A percentile compares a stretch with the other conserved stretches of the same genome.
Conservation (phyloP, 352 stramenopile species). For the Phytophthora aleatoria region DNA sequence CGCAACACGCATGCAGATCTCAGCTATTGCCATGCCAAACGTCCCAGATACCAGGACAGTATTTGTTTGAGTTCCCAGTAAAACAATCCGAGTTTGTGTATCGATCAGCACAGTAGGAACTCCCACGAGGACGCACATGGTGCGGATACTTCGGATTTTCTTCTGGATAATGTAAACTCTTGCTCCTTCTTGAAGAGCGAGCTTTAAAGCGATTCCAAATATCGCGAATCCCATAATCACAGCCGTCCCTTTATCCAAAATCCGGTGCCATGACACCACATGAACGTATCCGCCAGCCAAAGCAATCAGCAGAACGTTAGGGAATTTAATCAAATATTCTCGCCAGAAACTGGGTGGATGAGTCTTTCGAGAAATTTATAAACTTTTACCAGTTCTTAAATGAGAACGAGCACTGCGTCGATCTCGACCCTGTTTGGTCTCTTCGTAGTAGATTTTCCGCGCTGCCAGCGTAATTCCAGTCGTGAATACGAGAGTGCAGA, state of each 20-base stretch:
- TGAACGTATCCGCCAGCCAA: too few relatives aligned
- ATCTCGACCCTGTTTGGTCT: too few relatives aligned
- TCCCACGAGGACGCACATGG: conserved; percentile 45
- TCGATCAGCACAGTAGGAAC: conserved; percentile 53
- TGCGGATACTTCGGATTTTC: conserved; percentile 36
- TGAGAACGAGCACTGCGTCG: too few relatives aligned
- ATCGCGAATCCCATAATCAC: conserved; percentile 26
- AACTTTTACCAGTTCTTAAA: too few relatives aligned
- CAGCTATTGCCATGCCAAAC: conserved; percentile 26
- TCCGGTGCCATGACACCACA: too few relatives aligned
- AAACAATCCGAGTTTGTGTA: conserved; percentile 47
- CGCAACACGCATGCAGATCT: conserved; percentile 27
- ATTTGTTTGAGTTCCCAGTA: conserved; percentile 38
- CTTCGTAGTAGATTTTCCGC: too few relatives aligned
- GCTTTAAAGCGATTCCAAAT: conserved; percentile 35
- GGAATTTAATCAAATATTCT: too few relatives aligned
- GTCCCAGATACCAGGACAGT: conserved; percentile 12
- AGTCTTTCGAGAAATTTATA: too few relatives aligned
- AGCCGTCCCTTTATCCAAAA: neutral
- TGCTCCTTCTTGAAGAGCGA: conserved; percentile 36
- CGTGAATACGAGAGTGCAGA: too few relatives aligned
- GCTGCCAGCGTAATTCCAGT: too few relatives aligned
- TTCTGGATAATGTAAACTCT: conserved; percentile 29
- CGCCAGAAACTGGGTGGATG: too few relatives aligned
- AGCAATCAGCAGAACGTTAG: too few relatives aligned